A percentile compares a stretch with the other conserved stretches of the same genome.
Conservation (phyloP, 331 rosid species). For the Malus hybrid region DNA sequence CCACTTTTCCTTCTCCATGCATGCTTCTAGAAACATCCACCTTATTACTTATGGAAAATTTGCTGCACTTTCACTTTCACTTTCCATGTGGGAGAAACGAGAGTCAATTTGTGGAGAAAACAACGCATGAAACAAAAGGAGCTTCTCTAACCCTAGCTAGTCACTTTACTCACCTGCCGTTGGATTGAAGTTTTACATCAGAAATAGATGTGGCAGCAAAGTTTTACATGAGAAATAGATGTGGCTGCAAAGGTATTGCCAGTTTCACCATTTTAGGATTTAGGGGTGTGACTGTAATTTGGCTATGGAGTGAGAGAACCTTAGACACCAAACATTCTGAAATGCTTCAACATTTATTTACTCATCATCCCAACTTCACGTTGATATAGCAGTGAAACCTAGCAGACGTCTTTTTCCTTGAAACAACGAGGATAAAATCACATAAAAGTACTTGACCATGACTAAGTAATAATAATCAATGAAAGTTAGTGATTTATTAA, state of each 20-base stretch:
- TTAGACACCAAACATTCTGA: conserved; percentile 3
- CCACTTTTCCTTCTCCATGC: conserved; percentile 45
- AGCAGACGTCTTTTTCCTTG: not conserved
- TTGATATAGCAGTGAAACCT: not conserved
- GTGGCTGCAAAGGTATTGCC: too few species aligned
- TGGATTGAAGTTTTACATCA: too few species aligned
- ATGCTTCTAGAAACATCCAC: conserved; percentile 37
- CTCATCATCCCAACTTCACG: too few species aligned
- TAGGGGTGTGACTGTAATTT: conserved; percentile 29
- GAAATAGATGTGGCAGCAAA: too few species aligned
- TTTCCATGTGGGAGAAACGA: conserved; percentile 11
- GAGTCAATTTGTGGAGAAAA: conserved; percentile 56
- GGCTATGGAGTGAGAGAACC: not conserved
- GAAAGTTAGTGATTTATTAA: not conserved
- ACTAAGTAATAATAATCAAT: not conserved
- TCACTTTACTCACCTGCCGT: conserved; percentile 22
- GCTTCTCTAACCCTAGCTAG: conserved; percentile 21
- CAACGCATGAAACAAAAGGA: conserved; percentile 58
- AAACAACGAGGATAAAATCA: not conserved
- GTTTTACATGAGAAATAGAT: too few species aligned
- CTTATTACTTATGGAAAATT: conserved; percentile 19
- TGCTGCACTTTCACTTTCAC: conserved; percentile 68
- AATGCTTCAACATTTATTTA: not conserved
- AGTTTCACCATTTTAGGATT: not conserved
- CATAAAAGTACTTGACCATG: not conserved